Conservation (phyloP, 495 filamentous ascomycete species). For the Parachaetomium inaequale region DNA sequence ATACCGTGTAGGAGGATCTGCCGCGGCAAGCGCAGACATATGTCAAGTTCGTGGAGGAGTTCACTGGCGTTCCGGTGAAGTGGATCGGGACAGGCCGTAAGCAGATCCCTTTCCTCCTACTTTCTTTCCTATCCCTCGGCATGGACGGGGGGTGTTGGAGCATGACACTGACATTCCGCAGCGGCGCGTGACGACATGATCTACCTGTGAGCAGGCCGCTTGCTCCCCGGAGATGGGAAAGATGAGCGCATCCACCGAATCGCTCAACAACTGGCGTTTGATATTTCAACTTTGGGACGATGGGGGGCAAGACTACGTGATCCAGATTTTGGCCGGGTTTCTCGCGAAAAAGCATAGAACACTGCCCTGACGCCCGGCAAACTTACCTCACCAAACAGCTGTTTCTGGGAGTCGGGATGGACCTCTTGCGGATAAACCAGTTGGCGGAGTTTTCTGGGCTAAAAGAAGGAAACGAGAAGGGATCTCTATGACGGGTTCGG, state of each 20-base stretch:
- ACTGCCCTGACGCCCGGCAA: background rate
- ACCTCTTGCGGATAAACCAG: background rate
- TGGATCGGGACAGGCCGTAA: conserved; percentile 74
- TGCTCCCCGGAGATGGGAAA: background rate
- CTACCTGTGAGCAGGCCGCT: conserved; percentile 14
- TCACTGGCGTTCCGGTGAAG: conserved; percentile 65
- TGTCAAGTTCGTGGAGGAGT: conserved; percentile 67
- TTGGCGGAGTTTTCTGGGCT: background rate
- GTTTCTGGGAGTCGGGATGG: background rate
- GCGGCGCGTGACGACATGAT: conserved; percentile 26
- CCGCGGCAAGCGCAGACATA: conserved; percentile 74
- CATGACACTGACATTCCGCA: conserved; percentile 7
- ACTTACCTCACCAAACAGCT: background rate
- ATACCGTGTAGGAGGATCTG: conserved; percentile 56
- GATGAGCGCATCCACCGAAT: background rate
- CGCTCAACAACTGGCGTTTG: background rate
- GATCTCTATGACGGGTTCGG: background rate
- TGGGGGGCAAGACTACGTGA: background rate
- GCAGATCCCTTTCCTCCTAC: background rate
- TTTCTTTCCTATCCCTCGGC: background rate
- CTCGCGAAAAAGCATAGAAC: background rate
- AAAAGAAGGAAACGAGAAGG: background rate
- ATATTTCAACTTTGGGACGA: background rate
- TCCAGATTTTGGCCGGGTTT: background rate
- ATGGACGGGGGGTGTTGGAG: background rate